Conservation (phyloP, 352 stramenopile species). For the Phytophthora capsici region DNA sequence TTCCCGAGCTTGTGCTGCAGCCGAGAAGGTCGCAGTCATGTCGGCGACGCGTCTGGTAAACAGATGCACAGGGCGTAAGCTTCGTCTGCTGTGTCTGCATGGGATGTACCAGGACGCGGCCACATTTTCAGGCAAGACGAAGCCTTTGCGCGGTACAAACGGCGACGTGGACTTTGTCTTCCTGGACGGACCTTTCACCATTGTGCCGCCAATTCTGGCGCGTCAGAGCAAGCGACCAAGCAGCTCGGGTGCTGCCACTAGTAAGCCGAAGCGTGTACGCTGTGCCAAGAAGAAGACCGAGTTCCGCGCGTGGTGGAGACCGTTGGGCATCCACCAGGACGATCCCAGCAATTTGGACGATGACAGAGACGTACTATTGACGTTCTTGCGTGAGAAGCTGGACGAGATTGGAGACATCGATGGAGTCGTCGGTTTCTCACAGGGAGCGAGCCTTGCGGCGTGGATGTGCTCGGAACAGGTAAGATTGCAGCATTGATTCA, state of each 20-base stretch:
- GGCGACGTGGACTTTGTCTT: conserved; percentile 69
- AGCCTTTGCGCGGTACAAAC: conserved; percentile 49
- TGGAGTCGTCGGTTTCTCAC: conserved; percentile 84
- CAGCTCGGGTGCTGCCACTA: conserved; percentile 3
- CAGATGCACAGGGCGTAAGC: conserved; percentile 36
- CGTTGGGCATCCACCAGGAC: conserved; percentile 53
- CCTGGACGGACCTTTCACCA: conserved; percentile 73
- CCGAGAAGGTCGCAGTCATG: conserved; percentile 22
- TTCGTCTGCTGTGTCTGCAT: conserved; percentile 83
- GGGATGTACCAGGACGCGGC: conserved; percentile 87
- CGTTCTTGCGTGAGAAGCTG: conserved; percentile 66
- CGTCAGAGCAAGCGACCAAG: conserved; percentile 44
- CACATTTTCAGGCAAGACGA: conserved; percentile 74
- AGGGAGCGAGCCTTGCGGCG: conserved; percentile 77
- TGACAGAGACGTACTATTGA: conserved; percentile 62
- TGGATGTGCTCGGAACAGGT: conserved; percentile 83
- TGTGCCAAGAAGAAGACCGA: conserved; percentile 62
- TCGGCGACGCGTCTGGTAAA: conserved; percentile 19
- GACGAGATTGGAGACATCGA: conserved; percentile 68
- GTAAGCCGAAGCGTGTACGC: conserved; percentile 40
- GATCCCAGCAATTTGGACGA: conserved; percentile 55
- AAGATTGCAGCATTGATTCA: background rate
- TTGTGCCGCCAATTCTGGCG: conserved; percentile 72
- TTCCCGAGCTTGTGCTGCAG: conserved; percentile 15
- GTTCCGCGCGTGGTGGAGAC: conserved; percentile 83